Base-by-base conservation (phyloP, 2,329 filamentous ascomycete genomes). In the Claviceps lovelessii region DNA sequence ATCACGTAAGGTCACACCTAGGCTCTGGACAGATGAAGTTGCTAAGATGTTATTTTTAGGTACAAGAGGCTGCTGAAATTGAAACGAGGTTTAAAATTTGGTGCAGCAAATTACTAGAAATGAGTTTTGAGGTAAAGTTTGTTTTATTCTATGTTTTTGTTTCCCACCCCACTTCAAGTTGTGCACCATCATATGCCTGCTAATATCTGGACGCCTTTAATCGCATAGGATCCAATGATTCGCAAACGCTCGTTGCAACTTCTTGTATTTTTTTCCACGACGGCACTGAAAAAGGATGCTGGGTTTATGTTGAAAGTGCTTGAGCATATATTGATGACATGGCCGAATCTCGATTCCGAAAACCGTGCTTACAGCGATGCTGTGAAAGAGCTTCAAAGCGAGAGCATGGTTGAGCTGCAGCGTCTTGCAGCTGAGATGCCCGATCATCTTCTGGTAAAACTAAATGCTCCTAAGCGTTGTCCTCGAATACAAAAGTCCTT, bases 401-500 rank as follows among this genome's bases (percentile, higher is more conserved):
- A 94, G 63, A 87, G 88, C 62, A 89, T 90, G 68, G 78, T 89
- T 55, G 91, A 98, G 68, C 76, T 97, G 56, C 90, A 95, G 63
- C 81, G 90, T 55, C 76, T 98, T 45, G 91, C 91, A 7, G 83
- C 88, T 58, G 88, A 90, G 62, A 95, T 96, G 77, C 86, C 93
- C 0, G 88, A 97, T 66, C 86, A 95, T 65, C 83, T 98, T 58
- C 77, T 93, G 62, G 80, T 86, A 71, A 71, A 76, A 39, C 13
- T 15, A 39, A 55, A 31, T 53, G 17, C 19, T 2, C 39, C 10
- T 6, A 28, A 15, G 3, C 19, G 39, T 5, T n/a, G 9, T 44
- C 29, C 51, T 47, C 51, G 33, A 50, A 50, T 13, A 23, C 3
- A 8, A 57, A 15, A 49, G 41, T 23, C 11, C 29, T 49, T 47